phyloP scores from a whole-genome alignment of 306 rosid genomes.

The Comarum palustre region DNA sequence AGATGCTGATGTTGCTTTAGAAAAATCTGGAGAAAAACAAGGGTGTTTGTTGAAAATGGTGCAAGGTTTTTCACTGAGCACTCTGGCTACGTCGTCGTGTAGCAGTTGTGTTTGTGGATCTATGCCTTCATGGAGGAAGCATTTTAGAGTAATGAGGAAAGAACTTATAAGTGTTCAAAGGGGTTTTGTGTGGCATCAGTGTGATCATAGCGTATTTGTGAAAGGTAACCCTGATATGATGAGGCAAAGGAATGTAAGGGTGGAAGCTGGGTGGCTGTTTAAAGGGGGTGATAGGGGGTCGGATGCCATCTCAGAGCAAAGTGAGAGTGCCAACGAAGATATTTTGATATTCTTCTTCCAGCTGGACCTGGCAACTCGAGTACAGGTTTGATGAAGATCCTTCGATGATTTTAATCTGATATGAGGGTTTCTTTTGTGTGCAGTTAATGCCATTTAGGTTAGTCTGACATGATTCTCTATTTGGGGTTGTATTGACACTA shows the following conservation, averaged over 20 bases:
- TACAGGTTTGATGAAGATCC: constrained; percentile 54
- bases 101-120: constrained; percentile 43
- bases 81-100: constrained; percentile 53
- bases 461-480: constrained; percentile 17
- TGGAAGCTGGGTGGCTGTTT: constrained; percentile 78
- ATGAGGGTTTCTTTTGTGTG: neutral
- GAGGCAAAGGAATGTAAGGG: constrained; percentile 41
- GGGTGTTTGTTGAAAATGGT: constrained; percentile 36
- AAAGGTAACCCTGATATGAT: constrained; percentile 36
- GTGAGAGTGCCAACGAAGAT: constrained; percentile 86
- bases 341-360: constrained; percentile 85
- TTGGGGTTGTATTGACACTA: constrained; percentile 47
- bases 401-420: constrained; percentile 6
- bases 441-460: neutral
- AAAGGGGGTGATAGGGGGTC: constrained; percentile 58
- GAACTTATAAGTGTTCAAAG: constrained; percentile 33
- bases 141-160: constrained; percentile 43
- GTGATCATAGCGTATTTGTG: constrained; percentile 30
- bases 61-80: constrained; percentile 56
- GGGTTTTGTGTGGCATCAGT: constrained; percentile 41
- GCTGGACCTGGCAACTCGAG: constrained; percentile 86
- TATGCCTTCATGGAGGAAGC: constrained; percentile 41
- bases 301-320: constrained; percentile 71
- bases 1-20: neutral
- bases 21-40: neutral